Base-by-base conservation (phyloP, 2,329 filamentous ascomycete genomes). In the Huntiella bhutanensis region DNA sequence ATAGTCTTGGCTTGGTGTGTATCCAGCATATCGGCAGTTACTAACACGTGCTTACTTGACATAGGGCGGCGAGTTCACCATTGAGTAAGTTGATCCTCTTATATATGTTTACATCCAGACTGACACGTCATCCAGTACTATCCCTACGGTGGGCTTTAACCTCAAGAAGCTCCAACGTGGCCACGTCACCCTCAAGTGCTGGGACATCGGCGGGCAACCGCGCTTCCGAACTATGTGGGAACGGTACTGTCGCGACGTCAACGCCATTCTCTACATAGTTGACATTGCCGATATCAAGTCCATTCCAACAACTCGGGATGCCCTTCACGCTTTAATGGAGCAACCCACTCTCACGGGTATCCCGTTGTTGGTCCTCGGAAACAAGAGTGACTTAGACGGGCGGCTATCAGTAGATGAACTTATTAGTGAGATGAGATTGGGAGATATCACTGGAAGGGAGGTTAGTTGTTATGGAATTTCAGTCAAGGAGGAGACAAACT, bases 201-300 rank as follows among this genome's bases (percentile, higher is more conserved):
- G 91, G 91, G 91, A 98, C 67, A 77, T 98, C 53, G 91, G 91
- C 55, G 91, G 91, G 46, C 91, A 98, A 65, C 88, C 91, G 55
- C 77, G 88, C 54, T 98, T 96, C 67, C 82, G 91, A 58, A 83
- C 84, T 55, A 98, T 98, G 91, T 98, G 91, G 91, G 91, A 98
- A 69, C 74, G 91, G 58, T 98, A 98, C 63, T 96, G 91, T 65
- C 84, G 87, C 53, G 91, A 86, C 45, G 91, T 96, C 55, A 94
- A 93, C 65, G 88, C 88, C 55, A 95, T 98, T 55, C 83, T 98
- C 54, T 98, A 95, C 65, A 94, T 98, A 60, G 87, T 96, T 58
- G 91, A 98, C 62, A 92, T 92, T 53, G 86, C 88, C 54, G 91
- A 98, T 62, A 70, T 73, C 52, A 74, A 76, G 45, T 75, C 85